A percentile compares a stretch with the other conserved stretches of the same genome.
Evolutionary conservation across 768 basidiomycete genomes (phyloP).

Genomic region (Floccularia luteovirens): DNA sequence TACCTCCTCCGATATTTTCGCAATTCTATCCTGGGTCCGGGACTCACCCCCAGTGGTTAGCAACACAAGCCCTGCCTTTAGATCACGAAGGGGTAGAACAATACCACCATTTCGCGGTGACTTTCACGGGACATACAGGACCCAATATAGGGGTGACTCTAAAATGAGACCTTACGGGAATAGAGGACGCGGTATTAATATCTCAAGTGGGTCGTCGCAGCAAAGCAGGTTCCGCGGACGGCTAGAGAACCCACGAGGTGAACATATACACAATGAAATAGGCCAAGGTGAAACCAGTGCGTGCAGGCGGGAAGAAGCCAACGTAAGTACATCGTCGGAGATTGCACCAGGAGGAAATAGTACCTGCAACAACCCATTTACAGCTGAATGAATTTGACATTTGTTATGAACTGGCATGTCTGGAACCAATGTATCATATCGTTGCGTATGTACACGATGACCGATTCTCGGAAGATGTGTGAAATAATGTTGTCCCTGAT

Average conservation of each 20-base stretch:
- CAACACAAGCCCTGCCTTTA: no score
- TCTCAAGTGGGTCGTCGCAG: conserved; percentile 6
- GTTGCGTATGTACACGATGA: no score
- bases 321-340: conserved; percentile 7
- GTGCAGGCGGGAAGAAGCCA: conserved; percentile 6
- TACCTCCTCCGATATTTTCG: conserved; percentile 39
- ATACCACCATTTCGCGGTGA: no score
- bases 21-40: conserved; percentile 44
- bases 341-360: conserved; percentile 10
- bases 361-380: conserved; percentile 12
- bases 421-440: no score
- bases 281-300: no score
- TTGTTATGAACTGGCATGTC: no score
- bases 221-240: conserved; percentile 8
- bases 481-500: conserved; percentile 1
- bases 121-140: no score
- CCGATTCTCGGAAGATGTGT: no score
- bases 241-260: conserved; percentile 10
- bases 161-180: conserved; percentile 7
- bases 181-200: conserved; percentile 12
- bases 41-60: conserved; percentile 28
- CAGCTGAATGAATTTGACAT: conserved; percentile 10
- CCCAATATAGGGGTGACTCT: no score
- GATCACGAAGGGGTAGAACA: no score
- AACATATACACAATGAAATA: no score